These are phyloP conservation scores for Nicotiana tomentosiformis DNA, from an alignment of 257 asterid genomes.

Conservation along the genomic window DNA sequence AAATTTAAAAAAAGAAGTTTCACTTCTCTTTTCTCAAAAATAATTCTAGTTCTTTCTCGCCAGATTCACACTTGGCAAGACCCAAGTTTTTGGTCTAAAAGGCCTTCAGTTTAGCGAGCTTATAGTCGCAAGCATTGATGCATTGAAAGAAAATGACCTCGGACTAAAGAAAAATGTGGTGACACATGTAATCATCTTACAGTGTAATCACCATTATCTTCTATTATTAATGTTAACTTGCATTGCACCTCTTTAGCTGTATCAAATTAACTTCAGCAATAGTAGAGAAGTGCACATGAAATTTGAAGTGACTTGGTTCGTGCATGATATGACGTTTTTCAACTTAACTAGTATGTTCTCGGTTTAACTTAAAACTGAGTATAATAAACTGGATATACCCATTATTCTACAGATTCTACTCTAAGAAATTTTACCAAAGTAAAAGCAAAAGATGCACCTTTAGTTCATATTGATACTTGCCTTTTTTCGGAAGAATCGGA, in stretches of 20 bases:
- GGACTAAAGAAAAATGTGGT: not conserved
- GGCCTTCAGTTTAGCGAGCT: too few relatives aligned
- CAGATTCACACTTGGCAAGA: too few relatives aligned
- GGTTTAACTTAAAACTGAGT: not conserved
- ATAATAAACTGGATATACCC: not conserved
- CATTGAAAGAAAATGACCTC: not conserved
- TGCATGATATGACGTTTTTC: not conserved
- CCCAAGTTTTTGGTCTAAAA: too few relatives aligned
- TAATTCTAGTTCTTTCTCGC: too few relatives aligned
- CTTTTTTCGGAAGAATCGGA: not conserved
- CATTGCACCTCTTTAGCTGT: constrained; percentile 3
- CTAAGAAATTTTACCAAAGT: not conserved
- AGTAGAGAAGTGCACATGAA: not conserved
- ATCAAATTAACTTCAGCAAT: not conserved
- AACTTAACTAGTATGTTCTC: not conserved
- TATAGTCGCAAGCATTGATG: not conserved
- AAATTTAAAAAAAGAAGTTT: too few relatives aligned
- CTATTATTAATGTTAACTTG: not conserved
- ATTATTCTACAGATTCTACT: not conserved
- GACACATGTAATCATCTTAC: not conserved
- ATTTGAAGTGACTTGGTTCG: not conserved
- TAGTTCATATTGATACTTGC: not conserved
- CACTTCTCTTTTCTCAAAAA: too few relatives aligned
- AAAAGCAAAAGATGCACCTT: not conserved
- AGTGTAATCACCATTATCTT: not conserved